These are phyloP conservation scores for Aegilops tauschii DNA, from an alignment of 176 grass and related monocot genomes.

Conservation along the genomic window DNA sequence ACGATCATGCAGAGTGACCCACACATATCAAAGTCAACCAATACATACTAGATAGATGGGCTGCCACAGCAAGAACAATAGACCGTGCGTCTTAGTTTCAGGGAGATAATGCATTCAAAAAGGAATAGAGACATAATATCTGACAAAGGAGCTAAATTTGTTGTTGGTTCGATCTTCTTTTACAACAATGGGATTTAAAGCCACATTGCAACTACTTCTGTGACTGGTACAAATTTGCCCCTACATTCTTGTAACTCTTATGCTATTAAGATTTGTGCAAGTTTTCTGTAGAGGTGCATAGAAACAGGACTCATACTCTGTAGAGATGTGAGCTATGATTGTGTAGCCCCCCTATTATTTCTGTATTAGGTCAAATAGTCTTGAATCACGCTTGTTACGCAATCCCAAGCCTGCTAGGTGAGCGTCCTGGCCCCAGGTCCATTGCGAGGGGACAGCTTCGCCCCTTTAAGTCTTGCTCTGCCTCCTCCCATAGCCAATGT, in stretches of 20 bases:
- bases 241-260: neutral
- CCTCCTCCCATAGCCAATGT: too few relatives aligned
- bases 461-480: too few relatives aligned
- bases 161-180: neutral
- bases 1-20: neutral
- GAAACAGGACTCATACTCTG: neutral
- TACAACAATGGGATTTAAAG: neutral
- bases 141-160: neutral
- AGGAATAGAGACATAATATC: neutral
- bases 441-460: too few relatives aligned
- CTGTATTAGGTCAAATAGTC: neutral
- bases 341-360: too few relatives aligned
- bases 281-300: neutral
- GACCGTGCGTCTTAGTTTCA: neutral
- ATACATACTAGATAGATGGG: neutral
- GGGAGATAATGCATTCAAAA: neutral
- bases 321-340: too few relatives aligned
- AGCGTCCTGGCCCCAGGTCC: neutral
- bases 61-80: neutral
- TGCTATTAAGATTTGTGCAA: neutral
- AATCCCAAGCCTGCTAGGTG: neutral
- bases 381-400: neutral
- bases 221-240: neutral
- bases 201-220: neutral
- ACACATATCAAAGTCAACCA: neutral